Base-by-base conservation (phyloP, 2,329 filamentous ascomycete genomes). In the Mollisiaceae sp. region DNA sequence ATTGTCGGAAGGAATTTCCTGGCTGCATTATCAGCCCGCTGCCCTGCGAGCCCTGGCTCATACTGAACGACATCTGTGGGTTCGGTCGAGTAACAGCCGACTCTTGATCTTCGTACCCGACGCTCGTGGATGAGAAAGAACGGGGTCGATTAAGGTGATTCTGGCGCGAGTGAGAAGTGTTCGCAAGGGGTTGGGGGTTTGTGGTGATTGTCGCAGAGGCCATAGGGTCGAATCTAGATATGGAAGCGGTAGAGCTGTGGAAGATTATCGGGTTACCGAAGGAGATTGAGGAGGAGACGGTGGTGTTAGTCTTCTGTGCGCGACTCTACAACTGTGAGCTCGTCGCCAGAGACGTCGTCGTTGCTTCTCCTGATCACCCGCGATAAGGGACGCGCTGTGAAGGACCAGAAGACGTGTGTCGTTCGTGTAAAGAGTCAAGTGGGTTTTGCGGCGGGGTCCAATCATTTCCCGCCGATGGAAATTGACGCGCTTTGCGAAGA, bases 11-110 rank as follows among this genome's bases (percentile, higher is more conserved):
- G 32, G 72, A 60, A n/a, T 69, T 69, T 47, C 72, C 70, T 22
- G 69, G 67, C 61, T 76, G 75, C 72, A 75, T 75, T 73, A 76
- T 75, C 55, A 76, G 62, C 58, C 72, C 71, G 58, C 69, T 71
- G 36, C 70, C 70, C 59, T 76, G 75, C 20, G 75, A 75, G 38
- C 72, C 72, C 64, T 76, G 74, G 64, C 73, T 74, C 72, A 77
- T 75, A 65, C 68, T 72, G 70, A 75, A 75, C 32, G 75, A 77
- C 75, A 77, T 77, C 9, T 70, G 61, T 4, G 65, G 60, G 55
- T 68, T 71, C 32, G 50, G 62, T 63, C 67, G 67, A 59, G 45
- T 65, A 59, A 58, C 52, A 11, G 64, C 35, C 14, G 65, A 62
- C n/a, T 72, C 70, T 60, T 67, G 67, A 50, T 70, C 64, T 15